A percentile compares a stretch with the other conserved stretches of the same genome.
These are phyloP conservation scores for Coprinopsis cinerea DNA, from an alignment of 768 basidiomycete genomes.

Conservation along the genomic window DNA sequence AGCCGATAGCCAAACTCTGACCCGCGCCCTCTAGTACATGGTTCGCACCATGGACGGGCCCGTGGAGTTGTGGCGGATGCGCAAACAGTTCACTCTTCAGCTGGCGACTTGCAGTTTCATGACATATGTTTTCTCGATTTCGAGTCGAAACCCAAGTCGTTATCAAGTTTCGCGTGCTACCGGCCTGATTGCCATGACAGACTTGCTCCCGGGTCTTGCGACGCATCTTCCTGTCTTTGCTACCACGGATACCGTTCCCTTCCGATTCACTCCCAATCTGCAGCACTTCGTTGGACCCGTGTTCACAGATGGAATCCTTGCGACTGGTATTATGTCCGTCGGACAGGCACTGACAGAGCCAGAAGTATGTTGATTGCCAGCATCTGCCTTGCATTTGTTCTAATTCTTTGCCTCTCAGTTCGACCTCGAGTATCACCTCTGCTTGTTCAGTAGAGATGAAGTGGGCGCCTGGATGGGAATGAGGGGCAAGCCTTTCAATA, in stretches of 20 bases:
- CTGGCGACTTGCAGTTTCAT: constrained; percentile 86
- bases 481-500: constrained; percentile 47
- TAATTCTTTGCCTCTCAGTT: constrained; percentile 41
- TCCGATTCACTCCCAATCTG: constrained; percentile 96
- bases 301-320: constrained; percentile 84
- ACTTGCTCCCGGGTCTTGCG: constrained; percentile 67
- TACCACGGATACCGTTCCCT: constrained; percentile 86
- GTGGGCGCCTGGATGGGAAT: constrained; percentile 71
- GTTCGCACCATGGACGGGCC: constrained; percentile 76
- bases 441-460: constrained; percentile 90
- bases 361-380: constrained; percentile 46
- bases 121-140: constrained; percentile 82
- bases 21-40: constrained; percentile 71
- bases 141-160: constrained; percentile 75
- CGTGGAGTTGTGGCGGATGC: constrained; percentile 90
- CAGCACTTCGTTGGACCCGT: constrained; percentile 88
- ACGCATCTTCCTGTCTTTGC: constrained; percentile 54
- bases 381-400: background rate
- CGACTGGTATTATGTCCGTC: constrained; percentile 85
- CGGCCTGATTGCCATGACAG: constrained; percentile 89
- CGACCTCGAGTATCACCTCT: constrained; percentile 88
- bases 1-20: background rate
- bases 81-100: constrained; percentile 93
- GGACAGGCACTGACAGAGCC: constrained; percentile 87
- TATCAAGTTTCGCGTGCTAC: constrained; percentile 89